Base-by-base conservation (phyloP, 106 monocot genomes). In the Apostasia ramifera region DNA sequence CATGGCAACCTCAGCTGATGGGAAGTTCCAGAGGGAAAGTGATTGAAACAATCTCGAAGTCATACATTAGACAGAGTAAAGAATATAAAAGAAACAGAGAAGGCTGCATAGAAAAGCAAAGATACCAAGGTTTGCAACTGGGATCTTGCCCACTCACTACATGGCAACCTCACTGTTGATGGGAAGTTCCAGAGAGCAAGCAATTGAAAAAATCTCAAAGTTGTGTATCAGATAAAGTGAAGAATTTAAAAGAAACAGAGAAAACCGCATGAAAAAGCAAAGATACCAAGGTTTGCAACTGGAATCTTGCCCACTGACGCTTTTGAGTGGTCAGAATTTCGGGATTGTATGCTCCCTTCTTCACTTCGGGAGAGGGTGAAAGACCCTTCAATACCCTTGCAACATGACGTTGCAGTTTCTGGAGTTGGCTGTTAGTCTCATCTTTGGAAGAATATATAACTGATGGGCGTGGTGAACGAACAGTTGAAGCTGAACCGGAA, bases 261-360 rank as follows among this genome's bases (percentile, higher is more conserved):
- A 44, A 44, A 62, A 12, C 62, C 12, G 9, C 59, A 59, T 39
- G 62, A 3, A 8, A 65, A 65, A 26, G 48, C 37, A 13, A 65
- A 3, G 65, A 65, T 85, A 92, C 97, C 81, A 83, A 50, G 48
- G 79, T 80, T 66, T 85, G 76, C 74, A 92, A 60, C 70, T 97
- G 97, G 73, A 81, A 92, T 66, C 87, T 81, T 46, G 97, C 87
- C 97, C 97, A 98, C 56, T 86, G 97, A 38, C 97, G 86, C 73
- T 98, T 98, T 69, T 98, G 97, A 45, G 79, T 87, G 3, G 97
- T 98, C 46, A 98, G 86, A 57, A 92, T 81, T 70, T 98, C 97
- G 7, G 97, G 97, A 78, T 98, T 98, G 60, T 98, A 98, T 53
- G 90, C 51, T 40, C 82, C 68, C 69, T 59, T 82, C 63, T 85